Evolutionary conservation across 2,329 filamentous ascomycete species (phyloP).

Genomic region (Arthrobotrys musiformis): DNA sequence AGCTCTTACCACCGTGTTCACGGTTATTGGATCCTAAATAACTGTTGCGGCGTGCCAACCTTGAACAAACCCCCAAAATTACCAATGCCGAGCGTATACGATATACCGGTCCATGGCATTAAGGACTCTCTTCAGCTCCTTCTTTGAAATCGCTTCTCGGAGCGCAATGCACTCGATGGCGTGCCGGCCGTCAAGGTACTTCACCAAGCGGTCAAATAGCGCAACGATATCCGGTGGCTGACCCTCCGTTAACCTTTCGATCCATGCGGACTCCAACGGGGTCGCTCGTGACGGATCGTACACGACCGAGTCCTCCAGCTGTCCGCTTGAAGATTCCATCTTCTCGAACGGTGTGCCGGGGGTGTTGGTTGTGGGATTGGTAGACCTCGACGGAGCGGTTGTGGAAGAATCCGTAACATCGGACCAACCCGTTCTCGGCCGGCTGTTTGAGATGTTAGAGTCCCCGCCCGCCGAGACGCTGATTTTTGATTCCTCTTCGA

Average conservation of each 20-base stretch:
- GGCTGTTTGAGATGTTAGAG: constrained; percentile 57
- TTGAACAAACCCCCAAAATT: neutral
- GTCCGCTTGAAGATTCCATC: constrained; percentile 59
- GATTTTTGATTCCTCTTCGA: constrained; percentile 9
- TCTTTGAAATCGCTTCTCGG: constrained; percentile 86
- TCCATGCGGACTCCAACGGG: constrained; percentile 78
- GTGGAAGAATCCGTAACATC: constrained; percentile 56
- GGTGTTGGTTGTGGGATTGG: constrained; percentile 27
- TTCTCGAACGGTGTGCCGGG: constrained; percentile 64
- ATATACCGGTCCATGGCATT: constrained; percentile 75
- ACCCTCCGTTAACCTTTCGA: constrained; percentile 63
- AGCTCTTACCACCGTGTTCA: neutral
- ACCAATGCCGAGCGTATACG: constrained; percentile 76
- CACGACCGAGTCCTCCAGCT: constrained; percentile 74
- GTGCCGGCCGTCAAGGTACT: constrained; percentile 87
- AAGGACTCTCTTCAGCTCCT: constrained; percentile 77
- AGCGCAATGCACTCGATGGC: constrained; percentile 87
- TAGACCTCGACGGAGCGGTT: constrained; percentile 40
- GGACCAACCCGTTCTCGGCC: constrained; percentile 55
- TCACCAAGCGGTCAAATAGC: constrained; percentile 69
- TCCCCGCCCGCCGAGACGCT: constrained; percentile 27
- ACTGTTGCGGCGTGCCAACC: too few relatives aligned
- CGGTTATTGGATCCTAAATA: neutral
- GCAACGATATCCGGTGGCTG: constrained; percentile 57
- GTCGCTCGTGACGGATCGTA: constrained; percentile 81